Conservation (phyloP, 345 rosid genomes). For the Hibiscus tridactylites region DNA sequence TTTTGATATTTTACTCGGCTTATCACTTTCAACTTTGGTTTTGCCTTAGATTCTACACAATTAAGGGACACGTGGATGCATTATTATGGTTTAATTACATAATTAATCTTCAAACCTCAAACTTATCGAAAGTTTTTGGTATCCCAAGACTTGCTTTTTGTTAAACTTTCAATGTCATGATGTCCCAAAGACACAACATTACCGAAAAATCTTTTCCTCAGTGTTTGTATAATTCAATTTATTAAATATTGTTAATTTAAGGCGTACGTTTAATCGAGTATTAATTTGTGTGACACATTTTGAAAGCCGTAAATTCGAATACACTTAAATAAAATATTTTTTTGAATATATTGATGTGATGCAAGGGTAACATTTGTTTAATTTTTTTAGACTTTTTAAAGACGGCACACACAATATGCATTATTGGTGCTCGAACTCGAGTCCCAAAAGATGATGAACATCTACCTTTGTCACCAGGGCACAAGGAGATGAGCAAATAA, state of each 20-base stretch:
- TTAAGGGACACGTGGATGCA: neutral
- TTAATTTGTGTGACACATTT: too few relatives aligned
- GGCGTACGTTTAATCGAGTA: neutral
- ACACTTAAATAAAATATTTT: too few relatives aligned
- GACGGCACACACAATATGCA: too few relatives aligned
- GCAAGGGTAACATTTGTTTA: too few relatives aligned
- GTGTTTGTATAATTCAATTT: neutral
- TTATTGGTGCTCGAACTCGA: too few relatives aligned
- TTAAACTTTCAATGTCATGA: neutral
- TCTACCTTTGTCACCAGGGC: too few relatives aligned
- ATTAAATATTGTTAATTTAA: neutral
- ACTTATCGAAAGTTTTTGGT: slow-evolving; percentile 11
- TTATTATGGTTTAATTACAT: neutral
- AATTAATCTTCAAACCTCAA: slow-evolving; percentile 19
- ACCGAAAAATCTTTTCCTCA: too few relatives aligned
- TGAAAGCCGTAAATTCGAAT: too few relatives aligned
- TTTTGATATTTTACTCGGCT: neutral
- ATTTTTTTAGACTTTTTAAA: too few relatives aligned
- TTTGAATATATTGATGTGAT: too few relatives aligned
- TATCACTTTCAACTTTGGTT: slow-evolving; percentile 15
- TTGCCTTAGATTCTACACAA: slow-evolving; percentile 28
- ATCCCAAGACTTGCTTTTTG: neutral
- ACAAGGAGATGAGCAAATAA: too few relatives aligned
- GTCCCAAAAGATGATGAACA: too few relatives aligned
- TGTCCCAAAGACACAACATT: neutral